phyloP scores from a whole-genome alignment of 2,329 filamentous ascomycete species.

The Diaporthe longicolla region DNA sequence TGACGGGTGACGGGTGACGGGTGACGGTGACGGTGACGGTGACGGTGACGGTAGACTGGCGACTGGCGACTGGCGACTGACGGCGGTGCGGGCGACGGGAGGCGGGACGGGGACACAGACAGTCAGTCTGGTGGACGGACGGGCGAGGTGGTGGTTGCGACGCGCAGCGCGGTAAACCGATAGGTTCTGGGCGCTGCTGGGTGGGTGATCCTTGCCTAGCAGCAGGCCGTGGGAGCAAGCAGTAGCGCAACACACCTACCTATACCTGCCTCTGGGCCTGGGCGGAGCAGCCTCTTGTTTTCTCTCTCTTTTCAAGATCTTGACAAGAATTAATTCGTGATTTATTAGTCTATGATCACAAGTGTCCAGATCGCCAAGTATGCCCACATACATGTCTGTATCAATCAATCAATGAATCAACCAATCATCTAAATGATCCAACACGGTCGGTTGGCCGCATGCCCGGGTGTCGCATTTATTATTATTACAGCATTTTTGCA shows the following conservation, averaged over 20 bases:
- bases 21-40: not conserved
- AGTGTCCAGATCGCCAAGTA: not conserved
- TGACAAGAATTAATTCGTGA: no score
- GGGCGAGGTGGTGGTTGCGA: constrained; percentile 37
- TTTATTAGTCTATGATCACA: not conserved
- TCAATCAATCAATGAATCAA: not conserved
- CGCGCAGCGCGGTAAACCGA: constrained; percentile 38
- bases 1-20: not conserved
- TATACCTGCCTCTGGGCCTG: not conserved
- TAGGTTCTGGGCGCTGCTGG: not conserved
- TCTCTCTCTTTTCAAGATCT: not conserved
- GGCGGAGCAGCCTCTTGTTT: not conserved
- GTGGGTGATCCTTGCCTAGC: constrained; percentile 28
- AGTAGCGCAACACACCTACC: not conserved
- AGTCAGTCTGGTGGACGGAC: constrained; percentile 17
- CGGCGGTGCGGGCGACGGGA: constrained; percentile 9
- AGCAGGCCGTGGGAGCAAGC: constrained; percentile 2
- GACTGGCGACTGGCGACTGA: constrained; percentile 1
- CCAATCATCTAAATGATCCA: not conserved
- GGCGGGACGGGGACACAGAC: constrained; percentile 13
- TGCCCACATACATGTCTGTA: not conserved
- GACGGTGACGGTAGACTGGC: constrained; percentile 4
- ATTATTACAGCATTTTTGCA: not conserved
- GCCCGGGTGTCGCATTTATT: not conserved
- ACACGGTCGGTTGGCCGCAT: not conserved